These are phyloP conservation scores for Leucoagaricus sp. DNA, from an alignment of 1,284 basidiomycete species.

Conservation along the genomic window DNA sequence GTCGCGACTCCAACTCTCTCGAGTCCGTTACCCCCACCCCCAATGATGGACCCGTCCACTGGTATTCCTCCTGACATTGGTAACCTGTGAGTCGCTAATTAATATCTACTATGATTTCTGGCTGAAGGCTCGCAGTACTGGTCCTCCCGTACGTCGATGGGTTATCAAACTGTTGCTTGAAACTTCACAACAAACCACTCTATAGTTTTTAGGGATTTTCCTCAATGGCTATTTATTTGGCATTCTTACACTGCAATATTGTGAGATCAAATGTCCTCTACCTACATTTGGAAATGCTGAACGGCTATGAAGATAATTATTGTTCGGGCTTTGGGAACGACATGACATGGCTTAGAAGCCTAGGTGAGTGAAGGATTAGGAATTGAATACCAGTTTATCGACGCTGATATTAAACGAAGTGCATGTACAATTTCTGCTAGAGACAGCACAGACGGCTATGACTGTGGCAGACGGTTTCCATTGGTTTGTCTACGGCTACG, in stretches of 20 bases:
- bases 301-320: conserved; percentile 2
- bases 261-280: neutral
- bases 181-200: neutral
- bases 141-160: conserved; percentile 1
- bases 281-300: neutral
- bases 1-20: too few species aligned
- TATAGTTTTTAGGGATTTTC: conserved; percentile 12
- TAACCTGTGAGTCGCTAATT: neutral
- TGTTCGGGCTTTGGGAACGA: conserved; percentile 1
- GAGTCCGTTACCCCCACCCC: neutral
- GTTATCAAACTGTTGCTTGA: neutral
- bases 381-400: too few species aligned
- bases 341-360: conserved; percentile 5
- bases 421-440: conserved; percentile 5
- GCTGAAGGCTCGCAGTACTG: neutral
- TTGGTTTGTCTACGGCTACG: conserved; percentile 14
- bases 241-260: conserved; percentile 12
- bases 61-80: conserved; percentile 8
- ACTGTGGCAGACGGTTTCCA: conserved; percentile 12
- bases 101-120: neutral
- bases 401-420: neutral
- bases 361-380: neutral
- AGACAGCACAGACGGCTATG: conserved; percentile 9
- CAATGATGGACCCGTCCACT: neutral
- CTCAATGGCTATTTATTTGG: conserved; percentile 13